phyloP scores from a whole-genome alignment of 768 basidiomycete genomes.

The Leccinum subgranulosum region DNA sequence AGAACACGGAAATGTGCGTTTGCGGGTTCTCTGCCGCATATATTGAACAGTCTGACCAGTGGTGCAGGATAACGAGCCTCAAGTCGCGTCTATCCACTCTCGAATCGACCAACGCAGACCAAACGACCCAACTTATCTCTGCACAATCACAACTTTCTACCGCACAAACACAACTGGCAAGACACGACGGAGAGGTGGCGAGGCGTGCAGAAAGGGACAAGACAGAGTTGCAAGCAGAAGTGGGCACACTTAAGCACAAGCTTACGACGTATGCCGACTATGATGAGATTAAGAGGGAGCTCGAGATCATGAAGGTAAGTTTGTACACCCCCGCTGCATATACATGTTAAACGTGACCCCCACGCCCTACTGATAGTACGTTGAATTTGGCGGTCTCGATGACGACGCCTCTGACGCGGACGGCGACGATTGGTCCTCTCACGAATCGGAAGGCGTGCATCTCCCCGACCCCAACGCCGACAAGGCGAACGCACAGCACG shows the following conservation, averaged over 20 bases:
- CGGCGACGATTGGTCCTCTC: constrained; percentile 45
- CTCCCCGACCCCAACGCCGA: constrained; percentile 89
- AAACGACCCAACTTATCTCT: constrained; percentile 14
- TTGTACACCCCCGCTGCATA: too few relatives aligned
- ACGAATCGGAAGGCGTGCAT: constrained; percentile 49
- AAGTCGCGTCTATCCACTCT: constrained; percentile 72
- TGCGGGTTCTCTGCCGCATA: not conserved
- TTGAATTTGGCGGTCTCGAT: constrained; percentile 92
- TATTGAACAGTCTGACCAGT: not conserved
- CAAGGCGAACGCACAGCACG: constrained; percentile 72
- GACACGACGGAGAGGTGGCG: constrained; percentile 10
- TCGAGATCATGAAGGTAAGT: constrained; percentile 95
- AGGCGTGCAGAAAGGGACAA: constrained; percentile 19
- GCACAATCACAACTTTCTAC: constrained; percentile 19
- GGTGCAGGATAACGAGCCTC: constrained; percentile 35
- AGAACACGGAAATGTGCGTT: constrained; percentile 66
- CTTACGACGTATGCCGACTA: constrained; percentile 81
- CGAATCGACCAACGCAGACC: constrained; percentile 49
- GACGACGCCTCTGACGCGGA: constrained; percentile 52
- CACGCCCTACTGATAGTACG: constrained; percentile 55
- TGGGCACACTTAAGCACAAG: constrained; percentile 63
- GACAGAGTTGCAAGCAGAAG: constrained; percentile 51
- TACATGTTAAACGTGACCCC: not conserved
- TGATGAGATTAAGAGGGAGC: constrained; percentile 95
- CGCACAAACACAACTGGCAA: constrained; percentile 18